Conservation (phyloP, 2,329 filamentous ascomycete genomes). For the Xylaria sp. region DNA sequence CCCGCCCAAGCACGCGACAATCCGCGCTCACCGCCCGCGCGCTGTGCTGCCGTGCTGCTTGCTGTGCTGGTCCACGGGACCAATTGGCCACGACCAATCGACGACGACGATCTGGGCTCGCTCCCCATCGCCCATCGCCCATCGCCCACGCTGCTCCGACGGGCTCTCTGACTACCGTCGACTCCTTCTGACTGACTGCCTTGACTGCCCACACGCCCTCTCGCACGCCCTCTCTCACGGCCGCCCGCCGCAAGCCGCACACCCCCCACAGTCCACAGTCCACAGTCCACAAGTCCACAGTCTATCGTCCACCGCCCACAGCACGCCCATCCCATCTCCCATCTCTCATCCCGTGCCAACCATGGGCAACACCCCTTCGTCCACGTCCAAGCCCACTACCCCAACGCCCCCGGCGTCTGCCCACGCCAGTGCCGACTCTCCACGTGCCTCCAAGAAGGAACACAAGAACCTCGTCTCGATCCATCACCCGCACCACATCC, state of each 20-base stretch:
- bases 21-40: slow-evolving; percentile 32
- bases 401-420: slow-evolving; percentile 45
- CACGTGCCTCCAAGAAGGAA: slow-evolving; percentile 54
- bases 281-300: too few species aligned
- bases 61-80: slow-evolving; percentile 31
- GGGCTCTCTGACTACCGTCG: neutral
- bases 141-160: slow-evolving; percentile 5
- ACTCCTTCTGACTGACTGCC: slow-evolving; percentile 14
- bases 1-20: slow-evolving; percentile 2
- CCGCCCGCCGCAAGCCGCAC: slow-evolving; percentile 31
- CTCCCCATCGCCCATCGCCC: neutral
- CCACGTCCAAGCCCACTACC: slow-evolving; percentile 47
- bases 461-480: slow-evolving; percentile 65
- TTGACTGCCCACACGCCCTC: too few species aligned
- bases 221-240: slow-evolving; percentile 34
- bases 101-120: slow-evolving; percentile 10
- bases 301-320: too few species aligned
- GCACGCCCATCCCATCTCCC: too few species aligned
- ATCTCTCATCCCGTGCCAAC: slow-evolving; percentile 40
- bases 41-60: slow-evolving; percentile 1
- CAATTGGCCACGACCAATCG: slow-evolving; percentile 18
- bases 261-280: too few species aligned
- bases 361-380: slow-evolving; percentile 60
- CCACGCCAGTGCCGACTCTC: slow-evolving; percentile 47
- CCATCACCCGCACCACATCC: slow-evolving; percentile 58